Evolutionary conservation across 1,284 basidiomycete species (phyloP).

Genomic region (Tranzscheliella williamsii): DNA sequence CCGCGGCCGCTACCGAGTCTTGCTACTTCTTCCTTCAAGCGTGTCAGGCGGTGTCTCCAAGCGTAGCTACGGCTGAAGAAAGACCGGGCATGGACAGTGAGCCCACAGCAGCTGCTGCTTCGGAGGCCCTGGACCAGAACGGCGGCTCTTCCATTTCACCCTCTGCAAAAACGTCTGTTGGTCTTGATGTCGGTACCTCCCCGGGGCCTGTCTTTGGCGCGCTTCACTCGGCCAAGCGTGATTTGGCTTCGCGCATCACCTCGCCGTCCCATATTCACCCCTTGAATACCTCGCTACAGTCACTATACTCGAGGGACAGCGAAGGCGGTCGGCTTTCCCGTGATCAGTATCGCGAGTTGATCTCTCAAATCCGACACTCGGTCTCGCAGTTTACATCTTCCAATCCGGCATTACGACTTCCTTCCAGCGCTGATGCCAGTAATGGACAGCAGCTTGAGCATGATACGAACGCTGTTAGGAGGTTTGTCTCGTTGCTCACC

Average conservation of each 20-base stretch:
- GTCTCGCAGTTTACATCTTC: constrained; percentile 22
- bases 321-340: constrained; percentile 15
- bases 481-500: constrained; percentile 30
- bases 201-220: constrained; percentile 19
- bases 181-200: no score
- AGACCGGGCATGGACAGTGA: no score
- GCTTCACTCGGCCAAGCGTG: constrained; percentile 11
- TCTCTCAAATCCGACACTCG: constrained; percentile 32
- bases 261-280: constrained; percentile 13
- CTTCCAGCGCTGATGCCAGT: constrained; percentile 1
- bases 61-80: no score
- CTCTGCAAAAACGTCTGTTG: no score
- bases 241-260: constrained; percentile 4
- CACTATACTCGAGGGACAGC: constrained; percentile 14
- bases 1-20: no score
- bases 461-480: constrained; percentile 12
- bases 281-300: constrained; percentile 19
- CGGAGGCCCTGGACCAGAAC: no score
- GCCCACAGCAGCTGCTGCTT: no score
- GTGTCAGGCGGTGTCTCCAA: no score
- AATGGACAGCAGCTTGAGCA: no score
- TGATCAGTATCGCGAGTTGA: constrained; percentile 28
- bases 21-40: no score
- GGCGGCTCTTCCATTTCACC: no score
- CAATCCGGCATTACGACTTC: constrained; percentile 16